Evolutionary conservation across 2,329 filamentous ascomycete species (phyloP), one percentile per base, ranked within the genome.

Genomic region (Lachnellula hyalina): DNA sequence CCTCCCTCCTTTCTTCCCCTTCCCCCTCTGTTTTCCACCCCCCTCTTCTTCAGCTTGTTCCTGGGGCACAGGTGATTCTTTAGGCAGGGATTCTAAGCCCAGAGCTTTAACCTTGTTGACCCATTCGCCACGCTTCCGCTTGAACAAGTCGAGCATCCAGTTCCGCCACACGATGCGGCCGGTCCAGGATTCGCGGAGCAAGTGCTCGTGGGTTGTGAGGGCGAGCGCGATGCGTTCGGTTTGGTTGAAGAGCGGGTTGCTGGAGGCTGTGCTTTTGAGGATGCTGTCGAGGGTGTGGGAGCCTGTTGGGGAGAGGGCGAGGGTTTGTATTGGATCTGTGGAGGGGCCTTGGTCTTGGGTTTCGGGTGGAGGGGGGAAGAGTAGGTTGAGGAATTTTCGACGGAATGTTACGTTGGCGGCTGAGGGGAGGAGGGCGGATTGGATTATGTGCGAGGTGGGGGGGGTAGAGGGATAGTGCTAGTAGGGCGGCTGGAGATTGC

Each of bases 91-190:
- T 49, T 32, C 19, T 14, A 49, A 36, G 7, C 52, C 38, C 11
- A 52, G 35, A 3, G 49, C 47, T 23, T 84, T 84, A 11, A 80
- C 80, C 61, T 82, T 77, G 54, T 74, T 75, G 54, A 84, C 75
- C 86, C 86, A 90, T 53, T 87, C 84, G 5, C 73, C 75, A 41
- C 82, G 74, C 51, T 78, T 74, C 28, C 84, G 75, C 66, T 84
- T 86, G 70, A 85, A 89, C 5, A 86, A 70, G 69, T 90, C 86
- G 80, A 89, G 85, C 36, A 77, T 79, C 86, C 86, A 90, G 65
- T 89, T 89, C 60, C 83, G 77, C 85, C 85, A 89, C 11, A 89
- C 85, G 3, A 82, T 83, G 35, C 85, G 74, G 2, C 86, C 86
- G 21, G 83, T 77, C 36, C 78, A 80, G 1, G 80, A 84, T 54